Percentiles rank a stretch among this genome's conserved stretches.
Evolutionary conservation across 106 monocot genomes (phyloP).

Genomic region (Agapanthus africanus): DNA sequence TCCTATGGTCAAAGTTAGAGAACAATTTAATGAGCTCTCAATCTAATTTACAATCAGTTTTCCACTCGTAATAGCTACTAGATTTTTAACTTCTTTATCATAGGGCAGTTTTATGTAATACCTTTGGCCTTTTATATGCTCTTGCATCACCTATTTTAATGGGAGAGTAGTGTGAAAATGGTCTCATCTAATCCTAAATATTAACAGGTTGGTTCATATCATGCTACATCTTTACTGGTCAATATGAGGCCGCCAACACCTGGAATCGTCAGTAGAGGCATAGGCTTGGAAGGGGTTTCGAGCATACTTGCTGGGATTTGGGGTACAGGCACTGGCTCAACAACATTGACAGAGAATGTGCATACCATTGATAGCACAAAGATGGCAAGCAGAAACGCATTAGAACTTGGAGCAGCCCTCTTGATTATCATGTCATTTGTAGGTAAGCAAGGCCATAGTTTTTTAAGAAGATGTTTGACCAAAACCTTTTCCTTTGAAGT

Average conservation of each 20-base stretch:
- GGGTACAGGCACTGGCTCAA: slow-evolving; percentile 92
- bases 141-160: too few relatives aligned
- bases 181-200: background rate
- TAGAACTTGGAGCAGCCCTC: slow-evolving; percentile 68
- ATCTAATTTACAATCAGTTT: too few relatives aligned
- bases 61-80: too few relatives aligned
- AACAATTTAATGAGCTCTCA: too few relatives aligned
- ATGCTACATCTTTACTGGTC: slow-evolving; percentile 70
- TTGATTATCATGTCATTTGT: slow-evolving; percentile 86
- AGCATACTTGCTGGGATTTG: slow-evolving; percentile 92
- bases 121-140: too few relatives aligned
- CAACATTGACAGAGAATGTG: slow-evolving; percentile 89
- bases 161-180: background rate
- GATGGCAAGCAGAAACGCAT: slow-evolving; percentile 74
- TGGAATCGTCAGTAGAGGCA: slow-evolving; percentile 87
- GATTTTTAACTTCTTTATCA: too few relatives aligned
- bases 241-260: slow-evolving; percentile 77
- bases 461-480: too few relatives aligned
- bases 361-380: slow-evolving; percentile 82
- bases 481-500: background rate
- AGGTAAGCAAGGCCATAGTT: slow-evolving; percentile 35
- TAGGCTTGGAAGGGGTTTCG: slow-evolving; percentile 87
- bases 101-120: too few relatives aligned
- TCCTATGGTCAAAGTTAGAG: too few relatives aligned
- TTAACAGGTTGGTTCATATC: slow-evolving; percentile 86